Percentiles rank a stretch among this genome's conserved stretches.
phyloP scores from a whole-genome alignment of 306 rosid species.

The Cucurbita maxima region DNA sequence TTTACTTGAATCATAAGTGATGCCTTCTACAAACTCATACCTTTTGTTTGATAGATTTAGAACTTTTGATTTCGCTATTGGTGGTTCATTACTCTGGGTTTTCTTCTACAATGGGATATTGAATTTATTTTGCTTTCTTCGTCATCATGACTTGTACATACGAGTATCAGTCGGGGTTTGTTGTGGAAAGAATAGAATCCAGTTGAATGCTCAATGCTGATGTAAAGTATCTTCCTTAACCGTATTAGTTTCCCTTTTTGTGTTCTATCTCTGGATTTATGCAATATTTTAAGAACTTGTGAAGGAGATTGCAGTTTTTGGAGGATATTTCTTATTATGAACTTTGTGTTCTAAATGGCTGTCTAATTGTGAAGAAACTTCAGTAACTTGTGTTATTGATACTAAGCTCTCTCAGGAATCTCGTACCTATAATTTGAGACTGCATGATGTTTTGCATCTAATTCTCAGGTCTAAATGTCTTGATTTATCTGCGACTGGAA shows the following conservation, averaged over 20 bases:
- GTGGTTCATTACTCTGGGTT: constrained; percentile 15
- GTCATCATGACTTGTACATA: not conserved
- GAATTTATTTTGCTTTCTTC: constrained; percentile 17
- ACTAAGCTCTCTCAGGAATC: not conserved
- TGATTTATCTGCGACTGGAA: constrained; percentile 16
- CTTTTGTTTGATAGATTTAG: constrained; percentile 19
- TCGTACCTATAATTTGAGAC: not conserved
- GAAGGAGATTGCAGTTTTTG: not conserved
- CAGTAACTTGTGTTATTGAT: not conserved
- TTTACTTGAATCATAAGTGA: constrained; percentile 82
- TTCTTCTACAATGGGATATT: constrained; percentile 21
- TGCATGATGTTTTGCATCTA: constrained; percentile 19
- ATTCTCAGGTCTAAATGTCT: constrained; percentile 33
- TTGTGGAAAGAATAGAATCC: constrained; percentile 11
- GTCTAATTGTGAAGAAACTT: not conserved
- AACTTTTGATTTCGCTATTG: constrained; percentile 16
- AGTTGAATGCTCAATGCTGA: constrained; percentile 10
- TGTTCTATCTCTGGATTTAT: not conserved
- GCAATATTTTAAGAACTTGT: not conserved
- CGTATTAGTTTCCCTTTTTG: not conserved
- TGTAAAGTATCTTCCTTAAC: constrained; percentile 9
- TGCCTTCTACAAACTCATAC: constrained; percentile 26
- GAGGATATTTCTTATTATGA: not conserved
- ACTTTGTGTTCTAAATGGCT: not conserved
- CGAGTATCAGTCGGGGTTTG: not conserved